These are phyloP conservation scores for Aurantiochytrium sp. DNA, from an alignment of 108 stramenopile species.

Conservation along the genomic window DNA sequence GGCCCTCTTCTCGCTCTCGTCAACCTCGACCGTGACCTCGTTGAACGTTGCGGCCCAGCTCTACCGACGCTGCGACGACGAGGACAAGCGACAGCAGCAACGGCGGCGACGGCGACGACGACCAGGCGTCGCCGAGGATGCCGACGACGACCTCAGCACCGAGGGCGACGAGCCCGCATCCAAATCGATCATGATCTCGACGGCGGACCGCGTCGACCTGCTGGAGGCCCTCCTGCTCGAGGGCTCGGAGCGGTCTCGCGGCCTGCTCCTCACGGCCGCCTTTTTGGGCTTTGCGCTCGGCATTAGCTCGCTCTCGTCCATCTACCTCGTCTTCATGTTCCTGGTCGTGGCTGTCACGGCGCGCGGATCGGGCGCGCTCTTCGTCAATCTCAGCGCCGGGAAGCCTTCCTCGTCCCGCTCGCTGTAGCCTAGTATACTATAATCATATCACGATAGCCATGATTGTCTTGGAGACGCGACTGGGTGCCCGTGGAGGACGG, in stretches of 20 bases:
- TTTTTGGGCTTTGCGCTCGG: not conserved
- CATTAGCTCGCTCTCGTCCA: not conserved
- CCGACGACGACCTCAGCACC: not conserved
- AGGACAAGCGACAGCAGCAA: not conserved
- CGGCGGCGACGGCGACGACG: not conserved
- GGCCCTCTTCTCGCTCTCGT: not conserved
- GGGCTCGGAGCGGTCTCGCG: not conserved
- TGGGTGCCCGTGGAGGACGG: too few species aligned
- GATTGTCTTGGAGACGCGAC: too few species aligned
- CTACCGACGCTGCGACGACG: not conserved
- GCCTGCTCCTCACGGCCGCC: not conserved
- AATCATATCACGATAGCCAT: too few species aligned
- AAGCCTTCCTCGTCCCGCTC: not conserved
- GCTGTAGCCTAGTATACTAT: not conserved
- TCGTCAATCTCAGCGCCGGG: not conserved
- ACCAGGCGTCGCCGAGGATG: not conserved
- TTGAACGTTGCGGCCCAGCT: conserved; percentile 22
- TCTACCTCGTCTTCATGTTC: not conserved
- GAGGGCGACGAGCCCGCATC: not conserved
- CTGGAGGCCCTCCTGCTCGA: not conserved
- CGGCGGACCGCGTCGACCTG: not conserved
- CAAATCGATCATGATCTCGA: not conserved
- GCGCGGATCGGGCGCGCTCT: not conserved
- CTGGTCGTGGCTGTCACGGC: not conserved
- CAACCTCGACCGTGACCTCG: not conserved